A percentile compares a stretch with the other conserved stretches of the same genome.
Evolutionary conservation across 441 rosid species (phyloP).

Genomic region (Theobroma grandiflorum): DNA sequence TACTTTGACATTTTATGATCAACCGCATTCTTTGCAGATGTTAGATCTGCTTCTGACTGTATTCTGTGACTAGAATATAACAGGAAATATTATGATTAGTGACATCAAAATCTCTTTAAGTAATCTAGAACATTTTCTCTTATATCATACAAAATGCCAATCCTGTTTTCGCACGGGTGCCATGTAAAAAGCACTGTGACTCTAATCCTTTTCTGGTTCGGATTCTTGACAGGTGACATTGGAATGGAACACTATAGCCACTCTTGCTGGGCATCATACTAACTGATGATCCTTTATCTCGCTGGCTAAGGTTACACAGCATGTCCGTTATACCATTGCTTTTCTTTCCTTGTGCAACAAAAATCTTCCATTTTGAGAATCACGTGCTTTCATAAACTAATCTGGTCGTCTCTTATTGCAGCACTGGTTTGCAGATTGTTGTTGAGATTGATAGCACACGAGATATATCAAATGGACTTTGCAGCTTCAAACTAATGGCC

Average conservation of each 20-base stretch:
- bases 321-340: conserved; percentile 3
- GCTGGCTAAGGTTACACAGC: neutral
- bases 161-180: neutral
- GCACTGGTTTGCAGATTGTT: conserved; percentile 1
- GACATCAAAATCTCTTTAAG: neutral
- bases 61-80: neutral
- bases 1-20: neutral
- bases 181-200: neutral
- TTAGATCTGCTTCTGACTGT: conserved; percentile 1
- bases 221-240: conserved; percentile 8
- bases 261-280: neutral
- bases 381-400: neutral
- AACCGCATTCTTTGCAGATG: neutral
- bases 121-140: neutral
- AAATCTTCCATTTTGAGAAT: conserved; percentile 17
- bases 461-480: neutral
- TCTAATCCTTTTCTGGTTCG: neutral
- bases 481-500: neutral
- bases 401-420: neutral
- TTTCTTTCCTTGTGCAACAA: neutral
- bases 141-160: neutral
- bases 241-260: neutral
- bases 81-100: neutral
- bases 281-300: neutral
- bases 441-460: neutral